Evolutionary conservation across 2,329 filamentous ascomycete genomes (phyloP).

Genomic region (Curvularia sp.): DNA sequence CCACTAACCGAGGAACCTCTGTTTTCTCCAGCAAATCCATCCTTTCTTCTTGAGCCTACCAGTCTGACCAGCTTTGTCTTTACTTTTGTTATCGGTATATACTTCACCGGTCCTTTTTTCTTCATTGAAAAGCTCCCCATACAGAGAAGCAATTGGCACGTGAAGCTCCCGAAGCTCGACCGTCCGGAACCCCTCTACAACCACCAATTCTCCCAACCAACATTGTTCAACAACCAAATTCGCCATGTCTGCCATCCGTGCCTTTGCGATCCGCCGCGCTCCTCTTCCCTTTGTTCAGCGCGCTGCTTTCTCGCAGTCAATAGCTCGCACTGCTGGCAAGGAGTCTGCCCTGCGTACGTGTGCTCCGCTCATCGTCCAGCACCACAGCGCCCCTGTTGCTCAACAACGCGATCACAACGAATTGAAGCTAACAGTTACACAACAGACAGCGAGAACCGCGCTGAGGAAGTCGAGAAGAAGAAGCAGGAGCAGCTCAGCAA

Average conservation of each 20-base stretch:
- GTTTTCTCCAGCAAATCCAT: conserved; percentile 14
- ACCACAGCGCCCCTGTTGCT: background rate
- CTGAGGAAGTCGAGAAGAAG: conserved; percentile 51
- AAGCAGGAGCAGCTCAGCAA: conserved; percentile 55
- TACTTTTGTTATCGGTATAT: background rate
- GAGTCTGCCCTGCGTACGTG: conserved; percentile 54
- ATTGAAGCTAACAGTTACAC: conserved; percentile 14
- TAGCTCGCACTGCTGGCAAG: conserved; percentile 52
- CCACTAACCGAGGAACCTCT: conserved; percentile 20
- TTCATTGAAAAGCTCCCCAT: background rate
- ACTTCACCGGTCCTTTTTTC: conserved; percentile 4
- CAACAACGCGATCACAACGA: background rate
- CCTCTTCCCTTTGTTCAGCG: conserved; percentile 43
- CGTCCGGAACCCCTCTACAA: conserved; percentile 10
- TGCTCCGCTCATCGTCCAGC: background rate
- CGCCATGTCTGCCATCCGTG: conserved; percentile 44
- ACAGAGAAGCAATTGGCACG: background rate
- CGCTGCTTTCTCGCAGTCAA: conserved; percentile 49
- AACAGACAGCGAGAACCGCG: conserved; percentile 41
- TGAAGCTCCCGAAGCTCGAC: conserved; percentile 5
- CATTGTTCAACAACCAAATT: conserved; percentile 6
- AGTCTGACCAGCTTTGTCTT: conserved; percentile 4
- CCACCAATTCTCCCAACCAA: background rate
- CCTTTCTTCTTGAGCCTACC: conserved; percentile 9
- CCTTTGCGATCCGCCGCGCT: conserved; percentile 40